Percentiles rank a stretch among this genome's conserved stretches.
These are phyloP conservation scores for Tulasnella sp. DNA, from an alignment of 768 basidiomycete genomes.

Conservation along the genomic window DNA sequence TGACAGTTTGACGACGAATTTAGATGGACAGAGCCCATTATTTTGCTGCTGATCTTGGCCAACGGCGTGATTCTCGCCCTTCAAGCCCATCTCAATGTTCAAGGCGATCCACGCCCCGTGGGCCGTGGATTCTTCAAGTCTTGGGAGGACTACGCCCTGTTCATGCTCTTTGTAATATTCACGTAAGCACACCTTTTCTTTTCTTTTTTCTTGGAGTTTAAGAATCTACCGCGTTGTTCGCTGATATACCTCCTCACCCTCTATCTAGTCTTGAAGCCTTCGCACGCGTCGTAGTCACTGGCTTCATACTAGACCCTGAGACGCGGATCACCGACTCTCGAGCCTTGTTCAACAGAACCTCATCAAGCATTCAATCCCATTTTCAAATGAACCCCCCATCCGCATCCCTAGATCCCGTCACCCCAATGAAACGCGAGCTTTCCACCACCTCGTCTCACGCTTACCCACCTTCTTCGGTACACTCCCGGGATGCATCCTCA, in stretches of 20 bases:
- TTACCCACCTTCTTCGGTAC: constrained; percentile 32
- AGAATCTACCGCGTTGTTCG: too few relatives aligned
- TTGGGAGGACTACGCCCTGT: constrained; percentile 87
- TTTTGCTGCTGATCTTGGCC: constrained; percentile 71
- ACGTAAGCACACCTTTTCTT: constrained; percentile 44
- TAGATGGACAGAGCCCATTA: constrained; percentile 78
- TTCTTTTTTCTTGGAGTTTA: background rate
- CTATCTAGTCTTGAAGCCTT: constrained; percentile 60
- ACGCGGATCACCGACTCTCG: constrained; percentile 11
- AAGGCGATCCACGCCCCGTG: constrained; percentile 32
- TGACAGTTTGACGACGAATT: background rate
- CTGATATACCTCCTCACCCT: background rate
- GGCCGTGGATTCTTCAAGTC: constrained; percentile 62
- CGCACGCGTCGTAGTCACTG: constrained; percentile 81
- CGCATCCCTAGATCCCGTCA: constrained; percentile 42
- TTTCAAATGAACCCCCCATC: background rate
- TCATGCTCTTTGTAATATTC: constrained; percentile 73
- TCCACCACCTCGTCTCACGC: constrained; percentile 42
- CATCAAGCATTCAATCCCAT: background rate
- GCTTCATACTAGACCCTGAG: constrained; percentile 79
- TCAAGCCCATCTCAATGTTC: constrained; percentile 65
- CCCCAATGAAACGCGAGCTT: constrained; percentile 40
- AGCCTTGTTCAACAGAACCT: background rate
- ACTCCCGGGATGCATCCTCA: background rate
- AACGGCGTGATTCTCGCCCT: constrained; percentile 74